Evolutionary conservation across 2,329 filamentous ascomycete genomes (phyloP).

Genomic region (Pyricularia pennisetigena): DNA sequence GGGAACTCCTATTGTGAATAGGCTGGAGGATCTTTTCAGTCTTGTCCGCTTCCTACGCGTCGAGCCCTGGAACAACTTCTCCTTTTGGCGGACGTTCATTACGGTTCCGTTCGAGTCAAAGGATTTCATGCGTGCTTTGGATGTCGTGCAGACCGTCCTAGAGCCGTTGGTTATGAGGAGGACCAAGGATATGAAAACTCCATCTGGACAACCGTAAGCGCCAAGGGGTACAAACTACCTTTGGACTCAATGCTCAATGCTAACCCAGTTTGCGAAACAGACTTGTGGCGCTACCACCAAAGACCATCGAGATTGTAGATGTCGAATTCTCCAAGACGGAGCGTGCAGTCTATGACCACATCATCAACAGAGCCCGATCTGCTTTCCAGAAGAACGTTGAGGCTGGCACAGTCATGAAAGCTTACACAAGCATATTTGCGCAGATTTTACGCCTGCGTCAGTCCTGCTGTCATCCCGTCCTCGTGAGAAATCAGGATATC

Average conservation of each 20-base stretch:
- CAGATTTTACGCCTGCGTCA: conserved; percentile 90
- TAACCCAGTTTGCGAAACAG: conserved; percentile 14
- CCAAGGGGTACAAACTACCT: not conserved
- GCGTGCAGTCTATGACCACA: conserved; percentile 84
- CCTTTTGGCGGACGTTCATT: conserved; percentile 98
- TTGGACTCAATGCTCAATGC: not conserved
- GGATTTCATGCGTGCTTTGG: conserved; percentile 84
- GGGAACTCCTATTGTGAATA: conserved; percentile 93
- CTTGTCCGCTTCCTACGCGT: conserved; percentile 86
- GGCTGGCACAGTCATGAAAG: conserved; percentile 86
- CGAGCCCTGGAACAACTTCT: conserved; percentile 97
- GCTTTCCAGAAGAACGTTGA: conserved; percentile 82
- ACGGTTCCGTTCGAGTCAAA: conserved; percentile 95
- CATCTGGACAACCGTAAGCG: conserved; percentile 51
- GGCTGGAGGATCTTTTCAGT: conserved; percentile 88
- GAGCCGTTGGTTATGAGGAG: conserved; percentile 91
- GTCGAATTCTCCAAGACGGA: conserved; percentile 80
- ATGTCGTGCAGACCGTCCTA: conserved; percentile 93
- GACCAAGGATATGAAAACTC: conserved; percentile 98
- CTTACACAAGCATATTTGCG: conserved; percentile 93
- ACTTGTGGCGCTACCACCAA: conserved; percentile 72
- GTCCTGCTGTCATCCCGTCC: conserved; percentile 83
- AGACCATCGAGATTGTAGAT: conserved; percentile 75
- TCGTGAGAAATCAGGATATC: conserved; percentile 77
- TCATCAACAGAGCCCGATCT: conserved; percentile 72